These are phyloP conservation scores for Shiraia sp. DNA, from an alignment of 2,329 filamentous ascomycete species.

Conservation along the genomic window DNA sequence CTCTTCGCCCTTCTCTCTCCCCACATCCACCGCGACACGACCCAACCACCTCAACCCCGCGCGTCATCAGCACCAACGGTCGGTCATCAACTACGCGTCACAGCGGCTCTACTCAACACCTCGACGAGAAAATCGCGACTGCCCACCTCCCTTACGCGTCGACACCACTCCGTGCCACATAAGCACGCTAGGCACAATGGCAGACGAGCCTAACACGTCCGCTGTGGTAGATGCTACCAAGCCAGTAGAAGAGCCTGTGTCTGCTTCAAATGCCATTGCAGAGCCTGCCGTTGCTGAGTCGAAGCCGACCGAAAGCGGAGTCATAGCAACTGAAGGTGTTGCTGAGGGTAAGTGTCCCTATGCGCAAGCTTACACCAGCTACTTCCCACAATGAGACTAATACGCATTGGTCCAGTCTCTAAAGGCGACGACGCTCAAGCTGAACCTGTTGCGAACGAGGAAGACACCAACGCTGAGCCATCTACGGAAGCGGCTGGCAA, in stretches of 20 bases:
- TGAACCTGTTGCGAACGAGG: conserved; percentile 19
- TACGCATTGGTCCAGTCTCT: conserved; percentile 20
- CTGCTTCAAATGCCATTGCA: conserved; percentile 30
- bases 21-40: conserved; percentile 33
- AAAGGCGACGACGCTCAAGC: conserved; percentile 22
- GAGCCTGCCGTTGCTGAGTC: conserved; percentile 33
- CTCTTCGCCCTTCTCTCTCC: conserved; percentile 28
- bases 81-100: conserved; percentile 38
- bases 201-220: conserved; percentile 38
- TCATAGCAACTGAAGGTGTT: conserved; percentile 30
- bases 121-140: conserved; percentile 34
- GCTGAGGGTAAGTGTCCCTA: conserved; percentile 33
- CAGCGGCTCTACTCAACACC: conserved; percentile 28
- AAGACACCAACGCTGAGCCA: conserved; percentile 29
- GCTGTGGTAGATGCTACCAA: conserved; percentile 31
- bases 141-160: conserved; percentile 41
- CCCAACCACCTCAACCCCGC: conserved; percentile 40
- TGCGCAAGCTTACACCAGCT: neutral
- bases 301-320: conserved; percentile 33
- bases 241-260: conserved; percentile 34
- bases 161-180: conserved; percentile 35
- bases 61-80: conserved; percentile 37
- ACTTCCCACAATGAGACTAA: conserved; percentile 15
- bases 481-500: conserved; percentile 22
- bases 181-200: conserved; percentile 41